phyloP scores from a whole-genome alignment of 345 rosid genomes.

The Moricandia arvensis region DNA sequence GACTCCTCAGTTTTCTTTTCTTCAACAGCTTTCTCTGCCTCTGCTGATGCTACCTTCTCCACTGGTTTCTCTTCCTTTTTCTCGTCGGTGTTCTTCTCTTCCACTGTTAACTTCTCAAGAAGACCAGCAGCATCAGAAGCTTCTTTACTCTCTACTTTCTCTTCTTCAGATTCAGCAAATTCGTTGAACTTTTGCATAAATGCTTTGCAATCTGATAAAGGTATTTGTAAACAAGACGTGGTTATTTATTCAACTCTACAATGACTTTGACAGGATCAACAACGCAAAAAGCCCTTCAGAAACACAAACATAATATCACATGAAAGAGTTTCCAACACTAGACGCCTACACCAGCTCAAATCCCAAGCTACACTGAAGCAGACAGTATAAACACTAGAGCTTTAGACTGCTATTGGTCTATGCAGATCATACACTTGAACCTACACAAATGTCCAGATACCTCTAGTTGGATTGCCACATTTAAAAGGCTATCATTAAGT shows the following conservation, averaged over 20 bases:
- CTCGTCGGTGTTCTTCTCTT: conserved; percentile 41
- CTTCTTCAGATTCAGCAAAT: conserved; percentile 62
- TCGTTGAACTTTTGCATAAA: conserved; percentile 80
- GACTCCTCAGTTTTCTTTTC: conserved; percentile 54
- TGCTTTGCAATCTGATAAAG: conserved; percentile 67
- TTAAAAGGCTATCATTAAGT: not conserved
- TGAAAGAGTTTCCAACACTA: not conserved
- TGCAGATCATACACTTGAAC: not conserved
- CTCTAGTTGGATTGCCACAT: not conserved
- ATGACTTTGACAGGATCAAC: not conserved
- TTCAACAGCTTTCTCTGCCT: conserved; percentile 36
- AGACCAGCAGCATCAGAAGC: conserved; percentile 70
- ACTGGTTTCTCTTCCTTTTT: conserved; percentile 37
- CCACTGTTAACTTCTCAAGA: conserved; percentile 68
- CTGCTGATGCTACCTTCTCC: conserved; percentile 36
- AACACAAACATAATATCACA: conserved; percentile 7
- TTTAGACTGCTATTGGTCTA: not conserved
- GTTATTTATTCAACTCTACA: not conserved
- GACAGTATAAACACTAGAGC: not conserved
- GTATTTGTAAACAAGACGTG: not conserved
- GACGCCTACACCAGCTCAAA: not conserved
- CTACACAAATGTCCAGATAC: not conserved
- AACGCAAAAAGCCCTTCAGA: not conserved
- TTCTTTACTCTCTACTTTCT: conserved; percentile 64
- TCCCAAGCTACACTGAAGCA: not conserved